Conservation (phyloP, 495 filamentous ascomycete genomes). For the Lasiosphaeria ovina region DNA sequence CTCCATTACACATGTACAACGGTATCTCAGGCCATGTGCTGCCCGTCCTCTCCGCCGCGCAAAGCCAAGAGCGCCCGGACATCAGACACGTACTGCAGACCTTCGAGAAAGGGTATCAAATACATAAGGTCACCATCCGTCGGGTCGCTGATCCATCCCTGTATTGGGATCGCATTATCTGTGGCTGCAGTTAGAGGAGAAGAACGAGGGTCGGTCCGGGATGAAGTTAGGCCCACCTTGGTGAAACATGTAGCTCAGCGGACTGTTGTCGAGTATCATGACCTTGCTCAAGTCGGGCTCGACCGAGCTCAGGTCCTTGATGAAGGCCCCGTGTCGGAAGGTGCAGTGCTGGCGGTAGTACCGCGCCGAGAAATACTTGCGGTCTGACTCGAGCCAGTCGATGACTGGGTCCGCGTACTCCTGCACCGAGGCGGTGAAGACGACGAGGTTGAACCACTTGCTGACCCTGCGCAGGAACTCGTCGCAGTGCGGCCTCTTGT, state of each 20-base stretch:
- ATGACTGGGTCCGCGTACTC: conserved; percentile 99
- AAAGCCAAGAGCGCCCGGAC: conserved; percentile 86
- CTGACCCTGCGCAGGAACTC: conserved; percentile 88
- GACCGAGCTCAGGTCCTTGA: conserved; percentile 94
- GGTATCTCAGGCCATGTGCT: conserved; percentile 42
- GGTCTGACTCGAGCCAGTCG: conserved; percentile 95
- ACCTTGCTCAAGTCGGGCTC: conserved; percentile 95
- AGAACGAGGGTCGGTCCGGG: conserved; percentile 9
- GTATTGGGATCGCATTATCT: conserved; percentile 95
- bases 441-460: conserved; percentile 98
- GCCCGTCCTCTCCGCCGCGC: conserved; percentile 74
- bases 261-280: conserved; percentile 98
- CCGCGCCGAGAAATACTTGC: conserved; percentile 87
- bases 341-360: conserved; percentile 98
- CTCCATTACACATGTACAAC: neutral
- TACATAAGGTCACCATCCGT: conserved; percentile 89
- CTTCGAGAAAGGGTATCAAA: conserved; percentile 90
- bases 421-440: conserved; percentile 96
- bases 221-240: conserved; percentile 62
- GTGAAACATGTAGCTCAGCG: conserved; percentile 97
- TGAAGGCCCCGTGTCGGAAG: conserved; percentile 89
- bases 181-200: conserved; percentile 17
- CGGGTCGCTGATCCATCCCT: conserved; percentile 89
- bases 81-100: conserved; percentile 92
- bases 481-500: conserved; percentile 95